A percentile compares a stretch with the other conserved stretches of the same genome.
Evolutionary conservation across 75 land plant species (phyloP).

Genomic region (Sequoia sempervirens): DNA sequence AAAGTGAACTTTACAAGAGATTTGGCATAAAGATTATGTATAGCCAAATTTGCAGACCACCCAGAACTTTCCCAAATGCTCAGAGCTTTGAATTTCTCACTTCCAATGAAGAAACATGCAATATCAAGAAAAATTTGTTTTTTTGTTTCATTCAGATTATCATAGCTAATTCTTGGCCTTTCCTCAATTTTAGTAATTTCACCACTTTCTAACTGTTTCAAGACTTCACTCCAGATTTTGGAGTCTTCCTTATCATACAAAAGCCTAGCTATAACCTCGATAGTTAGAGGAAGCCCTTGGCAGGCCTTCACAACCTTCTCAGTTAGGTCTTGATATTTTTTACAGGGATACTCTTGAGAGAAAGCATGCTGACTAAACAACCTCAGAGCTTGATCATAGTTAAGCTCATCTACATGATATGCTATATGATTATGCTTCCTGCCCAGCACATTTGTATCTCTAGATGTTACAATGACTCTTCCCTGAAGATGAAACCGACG

Average conservation of each 20-base stretch:
- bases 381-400: not conserved
- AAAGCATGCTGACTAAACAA: slow-evolving; percentile 20
- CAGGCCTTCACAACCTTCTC: slow-evolving; percentile 16
- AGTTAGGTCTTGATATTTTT: not conserved
- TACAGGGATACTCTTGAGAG: not conserved
- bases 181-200: not conserved
- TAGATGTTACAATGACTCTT: slow-evolving; percentile 12
- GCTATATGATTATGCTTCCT: not conserved
- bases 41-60: not conserved
- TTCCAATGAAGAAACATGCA: slow-evolving; percentile 17
- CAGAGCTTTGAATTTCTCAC: not conserved
- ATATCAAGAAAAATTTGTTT: slow-evolving; percentile 14
- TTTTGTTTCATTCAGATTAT: slow-evolving; percentile 8
- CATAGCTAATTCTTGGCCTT: slow-evolving; percentile 11
- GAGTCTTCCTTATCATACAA: slow-evolving; percentile 9
- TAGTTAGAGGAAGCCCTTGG: slow-evolving; percentile 15
- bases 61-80: slow-evolving; percentile 11
- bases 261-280: slow-evolving; percentile 15
- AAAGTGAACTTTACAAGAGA: slow-evolving; percentile 15
- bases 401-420: slow-evolving; percentile 10
- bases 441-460: not conserved
- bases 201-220: not conserved
- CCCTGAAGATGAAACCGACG: not conserved
- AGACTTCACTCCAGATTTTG: not conserved
- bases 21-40: slow-evolving; percentile 11